A percentile compares a stretch with the other conserved stretches of the same genome.
phyloP scores from a whole-genome alignment of 257 asterid genomes.

The Lavandula angustifolia region DNA sequence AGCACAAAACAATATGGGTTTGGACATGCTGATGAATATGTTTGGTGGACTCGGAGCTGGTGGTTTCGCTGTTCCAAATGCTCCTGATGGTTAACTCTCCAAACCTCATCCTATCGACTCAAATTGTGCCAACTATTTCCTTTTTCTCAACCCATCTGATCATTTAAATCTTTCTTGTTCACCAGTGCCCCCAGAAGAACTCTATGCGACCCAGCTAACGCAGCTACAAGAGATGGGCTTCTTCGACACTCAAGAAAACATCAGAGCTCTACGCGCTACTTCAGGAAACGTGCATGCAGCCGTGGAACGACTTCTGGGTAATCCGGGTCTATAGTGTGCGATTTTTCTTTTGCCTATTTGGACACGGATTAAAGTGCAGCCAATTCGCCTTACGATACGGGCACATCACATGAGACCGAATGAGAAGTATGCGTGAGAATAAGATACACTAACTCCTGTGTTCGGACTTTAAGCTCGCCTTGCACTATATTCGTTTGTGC shows the following conservation, averaged over 20 bases:
- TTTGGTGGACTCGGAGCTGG: constrained; percentile 73
- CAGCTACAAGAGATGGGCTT: constrained; percentile 70
- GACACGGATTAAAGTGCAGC: constrained; percentile 31
- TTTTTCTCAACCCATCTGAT: not conserved
- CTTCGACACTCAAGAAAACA: constrained; percentile 54
- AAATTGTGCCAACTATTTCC: not conserved
- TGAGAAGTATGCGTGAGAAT: constrained; percentile 38
- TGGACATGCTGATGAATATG: constrained; percentile 62
- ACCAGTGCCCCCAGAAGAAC: constrained; percentile 57
- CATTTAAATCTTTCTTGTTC: constrained; percentile 16
- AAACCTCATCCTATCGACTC: not conserved
- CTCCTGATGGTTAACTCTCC: constrained; percentile 43
- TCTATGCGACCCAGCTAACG: constrained; percentile 54
- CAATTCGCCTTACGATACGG: constrained; percentile 36
- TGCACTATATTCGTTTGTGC: constrained; percentile 30
- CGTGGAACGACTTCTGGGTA: constrained; percentile 58
- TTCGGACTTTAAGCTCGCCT: constrained; percentile 31
- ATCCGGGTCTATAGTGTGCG: constrained; percentile 42
- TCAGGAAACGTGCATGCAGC: constrained; percentile 64
- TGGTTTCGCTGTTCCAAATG: constrained; percentile 42
- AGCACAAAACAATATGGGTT: constrained; percentile 44
- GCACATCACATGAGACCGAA: constrained; percentile 31
- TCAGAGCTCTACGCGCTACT: constrained; percentile 58
- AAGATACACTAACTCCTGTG: constrained; percentile 32
- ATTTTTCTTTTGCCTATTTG: constrained; percentile 12